Percentiles rank a stretch among this genome's conserved stretches.
phyloP scores from a whole-genome alignment of 2,329 filamentous ascomycete genomes.

The Cladosporium austrohemisphaericum region DNA sequence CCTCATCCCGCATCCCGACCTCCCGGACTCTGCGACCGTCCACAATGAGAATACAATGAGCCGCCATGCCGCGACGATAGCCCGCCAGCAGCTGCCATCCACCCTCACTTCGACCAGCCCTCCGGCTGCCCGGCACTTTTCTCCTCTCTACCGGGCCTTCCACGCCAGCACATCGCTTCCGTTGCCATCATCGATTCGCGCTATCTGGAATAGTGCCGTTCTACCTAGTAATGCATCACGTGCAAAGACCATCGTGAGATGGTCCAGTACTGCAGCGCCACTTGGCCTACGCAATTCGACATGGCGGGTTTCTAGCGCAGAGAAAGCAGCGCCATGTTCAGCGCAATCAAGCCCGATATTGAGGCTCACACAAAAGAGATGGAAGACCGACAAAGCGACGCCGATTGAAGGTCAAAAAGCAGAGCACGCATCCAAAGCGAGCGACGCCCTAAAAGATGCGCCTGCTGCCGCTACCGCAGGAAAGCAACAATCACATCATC shows the following conservation, averaged over 20 bases:
- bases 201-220: constrained; percentile 2
- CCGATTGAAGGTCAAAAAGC: constrained; percentile 21
- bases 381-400: constrained; percentile 20
- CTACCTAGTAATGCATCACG: neutral
- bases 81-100: constrained; percentile 29
- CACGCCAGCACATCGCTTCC: neutral
- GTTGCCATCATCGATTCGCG: neutral
- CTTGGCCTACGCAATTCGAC: no score
- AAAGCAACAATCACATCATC: no score
- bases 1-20: neutral
- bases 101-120: neutral
- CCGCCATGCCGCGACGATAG: constrained; percentile 39
- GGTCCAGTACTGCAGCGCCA: neutral
- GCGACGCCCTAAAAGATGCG: constrained; percentile 29
- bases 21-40: neutral
- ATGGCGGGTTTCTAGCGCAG: neutral
- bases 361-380: constrained; percentile 15
- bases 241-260: neutral
- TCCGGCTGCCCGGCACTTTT: constrained; percentile 2
- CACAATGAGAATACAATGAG: constrained; percentile 35
- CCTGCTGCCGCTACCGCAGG: constrained; percentile 16
- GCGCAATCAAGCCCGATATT: neutral
- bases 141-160: neutral
- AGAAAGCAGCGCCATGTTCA: constrained; percentile 1
- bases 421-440: constrained; percentile 23